Base-by-base conservation (phyloP, 2,329 filamentous ascomycete genomes). In the Curvularia spicifera region DNA sequence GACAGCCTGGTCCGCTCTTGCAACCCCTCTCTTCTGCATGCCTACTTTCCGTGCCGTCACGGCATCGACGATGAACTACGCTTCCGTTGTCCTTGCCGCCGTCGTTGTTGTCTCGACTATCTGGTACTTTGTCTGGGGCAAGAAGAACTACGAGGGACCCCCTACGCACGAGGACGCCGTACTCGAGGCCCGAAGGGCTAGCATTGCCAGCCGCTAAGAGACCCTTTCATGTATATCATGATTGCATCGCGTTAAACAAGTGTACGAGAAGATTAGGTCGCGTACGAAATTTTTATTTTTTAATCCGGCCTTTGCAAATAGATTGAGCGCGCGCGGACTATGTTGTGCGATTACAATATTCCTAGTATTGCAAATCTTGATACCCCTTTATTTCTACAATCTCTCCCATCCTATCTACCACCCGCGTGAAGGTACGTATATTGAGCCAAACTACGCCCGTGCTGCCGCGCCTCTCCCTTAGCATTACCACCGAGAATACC, bases 1-100 rank as follows among this genome's bases (percentile, higher is more conserved):
- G 9, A 18, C 45, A 76, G 75, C 61, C 45, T 91, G 89, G 89
- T 88, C 86, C 53, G 66, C 82, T 13, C 82, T 92, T 53, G 88
- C 87, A 35, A 85, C 91, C 51, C 88, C 89, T 1, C 83, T 91
- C 15, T 91, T 91, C 81, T 91, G 87, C 76, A 90, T 90, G 87
- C 89, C 88, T 0, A 83, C 86, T 0, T 76, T 77, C 43, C 78
- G 90, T n/a, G 86, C 86, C 5, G 86, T 89, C 39, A 83, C 82
- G 0, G 76, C 82, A 5, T 72, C 77, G 18, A 82, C 80, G 39
- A 88, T 91, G 81, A 92, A 92, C 81, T 92, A 91, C 75, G 89
- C 89, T 1, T 87, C 87, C 13, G 89, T 87, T 33, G 89, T 92
- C n/a, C 91, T 91, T 66, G 84, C 89, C 26, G 87, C 81, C 5